Evolutionary conservation across 2,329 filamentous ascomycete species (phyloP).

Genomic region (Monilinia fructigena): DNA sequence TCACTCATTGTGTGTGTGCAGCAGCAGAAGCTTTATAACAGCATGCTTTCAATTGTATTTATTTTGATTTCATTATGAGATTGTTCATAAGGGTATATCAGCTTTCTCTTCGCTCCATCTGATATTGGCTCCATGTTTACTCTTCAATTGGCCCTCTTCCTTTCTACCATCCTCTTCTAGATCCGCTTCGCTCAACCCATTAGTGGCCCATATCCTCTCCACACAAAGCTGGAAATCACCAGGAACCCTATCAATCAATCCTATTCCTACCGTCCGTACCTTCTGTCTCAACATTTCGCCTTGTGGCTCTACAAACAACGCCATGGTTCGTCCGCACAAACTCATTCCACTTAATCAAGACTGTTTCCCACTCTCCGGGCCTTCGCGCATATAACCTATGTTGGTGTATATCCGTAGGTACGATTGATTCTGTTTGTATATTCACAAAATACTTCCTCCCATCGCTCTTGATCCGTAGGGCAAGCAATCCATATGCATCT

Average conservation of each 20-base stretch:
- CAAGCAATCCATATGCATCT: slow-evolving; percentile 84
- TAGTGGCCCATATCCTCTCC: slow-evolving; percentile 88
- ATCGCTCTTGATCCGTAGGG: slow-evolving; percentile 84
- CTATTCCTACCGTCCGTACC: slow-evolving; percentile 81
- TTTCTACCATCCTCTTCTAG: slow-evolving; percentile 35
- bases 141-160: slow-evolving; percentile 44
- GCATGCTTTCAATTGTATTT: neutral
- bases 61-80: neutral
- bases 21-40: neutral
- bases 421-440: slow-evolving; percentile 89
- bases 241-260: slow-evolving; percentile 82
- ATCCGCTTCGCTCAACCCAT: slow-evolving; percentile 43
- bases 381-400: slow-evolving; percentile 79
- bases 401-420: slow-evolving; percentile 94
- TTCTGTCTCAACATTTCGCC: slow-evolving; percentile 84
- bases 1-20: no score
- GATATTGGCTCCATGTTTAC: slow-evolving; percentile 46
- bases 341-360: slow-evolving; percentile 85
- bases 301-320: slow-evolving; percentile 85
- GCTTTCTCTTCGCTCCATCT: slow-evolving; percentile 42
- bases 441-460: slow-evolving; percentile 93
- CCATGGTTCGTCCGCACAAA: slow-evolving; percentile 96
- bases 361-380: slow-evolving; percentile 89
- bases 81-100: neutral
- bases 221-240: slow-evolving; percentile 87